phyloP scores from a whole-genome alignment of 352 stramenopile species.

The Pythium coloratum region DNA sequence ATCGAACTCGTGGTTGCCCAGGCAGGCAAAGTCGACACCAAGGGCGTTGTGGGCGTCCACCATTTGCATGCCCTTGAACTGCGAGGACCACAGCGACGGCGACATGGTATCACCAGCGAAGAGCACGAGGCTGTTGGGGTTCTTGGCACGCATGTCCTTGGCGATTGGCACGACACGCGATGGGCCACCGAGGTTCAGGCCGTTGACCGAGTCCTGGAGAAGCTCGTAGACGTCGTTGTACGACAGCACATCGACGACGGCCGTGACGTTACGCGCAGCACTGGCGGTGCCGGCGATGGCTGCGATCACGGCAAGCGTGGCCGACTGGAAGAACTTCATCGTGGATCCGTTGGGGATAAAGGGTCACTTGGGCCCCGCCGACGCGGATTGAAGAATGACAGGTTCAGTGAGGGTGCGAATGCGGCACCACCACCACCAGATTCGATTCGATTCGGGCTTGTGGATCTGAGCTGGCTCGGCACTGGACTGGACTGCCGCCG shows the following conservation, averaged over 20 bases:
- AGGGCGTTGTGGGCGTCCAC: slow-evolving; percentile 73
- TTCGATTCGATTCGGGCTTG: too few relatives aligned
- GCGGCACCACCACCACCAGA: too few relatives aligned
- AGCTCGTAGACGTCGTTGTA: slow-evolving; percentile 86
- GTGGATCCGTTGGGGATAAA: neutral
- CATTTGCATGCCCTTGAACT: slow-evolving; percentile 84
- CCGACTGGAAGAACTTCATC: slow-evolving; percentile 37
- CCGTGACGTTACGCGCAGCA: slow-evolving; percentile 39
- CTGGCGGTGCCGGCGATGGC: slow-evolving; percentile 17
- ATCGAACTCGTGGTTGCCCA: slow-evolving; percentile 84
- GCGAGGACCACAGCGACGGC: slow-evolving; percentile 75
- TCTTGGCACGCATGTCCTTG: slow-evolving; percentile 50
- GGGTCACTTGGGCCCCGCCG: too few relatives aligned
- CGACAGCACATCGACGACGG: slow-evolving; percentile 63
- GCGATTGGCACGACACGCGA: slow-evolving; percentile 71
- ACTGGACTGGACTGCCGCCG: too few relatives aligned
- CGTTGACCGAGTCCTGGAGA: slow-evolving; percentile 58
- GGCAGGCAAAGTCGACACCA: slow-evolving; percentile 63
- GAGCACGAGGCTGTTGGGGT: slow-evolving; percentile 75
- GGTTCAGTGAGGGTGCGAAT: too few relatives aligned
- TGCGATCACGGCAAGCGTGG: slow-evolving; percentile 26
- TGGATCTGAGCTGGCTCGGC: too few relatives aligned
- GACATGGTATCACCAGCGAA: slow-evolving; percentile 81
- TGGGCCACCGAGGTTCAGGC: slow-evolving; percentile 64
- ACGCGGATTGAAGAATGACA: too few relatives aligned